phyloP scores from a whole-genome alignment of 1,284 basidiomycete species.

The Serendipita sp. region DNA sequence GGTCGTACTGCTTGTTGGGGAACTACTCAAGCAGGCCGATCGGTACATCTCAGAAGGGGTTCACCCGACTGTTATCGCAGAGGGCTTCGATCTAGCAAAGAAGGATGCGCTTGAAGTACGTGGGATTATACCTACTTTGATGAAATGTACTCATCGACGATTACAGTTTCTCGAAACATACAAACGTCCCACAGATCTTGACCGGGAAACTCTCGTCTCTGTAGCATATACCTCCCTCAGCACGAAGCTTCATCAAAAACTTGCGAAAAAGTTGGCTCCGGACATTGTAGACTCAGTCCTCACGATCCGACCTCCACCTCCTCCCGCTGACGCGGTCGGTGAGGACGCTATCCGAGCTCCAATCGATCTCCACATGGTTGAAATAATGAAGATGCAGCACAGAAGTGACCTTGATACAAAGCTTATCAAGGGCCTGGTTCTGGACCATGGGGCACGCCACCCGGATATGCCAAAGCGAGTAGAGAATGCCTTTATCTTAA shows the following conservation, averaged over 20 bases:
- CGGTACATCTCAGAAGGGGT: constrained; percentile 97
- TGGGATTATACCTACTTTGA: constrained; percentile 13
- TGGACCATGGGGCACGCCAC: constrained; percentile 93
- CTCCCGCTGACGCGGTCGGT: constrained; percentile 38
- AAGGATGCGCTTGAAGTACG: constrained; percentile 79
- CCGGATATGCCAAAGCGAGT: constrained; percentile 99
- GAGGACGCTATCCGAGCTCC: constrained; percentile 65
- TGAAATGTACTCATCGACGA: background rate
- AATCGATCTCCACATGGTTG: constrained; percentile 98
- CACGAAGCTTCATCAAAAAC: constrained; percentile 75
- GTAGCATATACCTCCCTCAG: constrained; percentile 90
- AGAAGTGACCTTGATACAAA: constrained; percentile 97
- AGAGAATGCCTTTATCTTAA: constrained; percentile 92
- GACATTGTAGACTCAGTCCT: constrained; percentile 94
- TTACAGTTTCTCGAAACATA: constrained; percentile 82
- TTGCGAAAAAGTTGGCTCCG: constrained; percentile 82
- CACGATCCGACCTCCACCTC: constrained; percentile 65
- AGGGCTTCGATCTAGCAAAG: constrained; percentile 95
- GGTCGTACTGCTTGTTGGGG: constrained; percentile 93
- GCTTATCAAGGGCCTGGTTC: constrained; percentile 84
- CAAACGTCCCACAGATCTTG: constrained; percentile 61
- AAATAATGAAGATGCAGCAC: constrained; percentile 99
- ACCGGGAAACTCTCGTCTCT: constrained; percentile 82
- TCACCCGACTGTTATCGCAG: constrained; percentile 89
- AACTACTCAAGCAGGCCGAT: constrained; percentile 95